Base-by-base conservation (phyloP, 1,284 basidiomycete species). In the Ceratorhiza oryzae-sativae region DNA sequence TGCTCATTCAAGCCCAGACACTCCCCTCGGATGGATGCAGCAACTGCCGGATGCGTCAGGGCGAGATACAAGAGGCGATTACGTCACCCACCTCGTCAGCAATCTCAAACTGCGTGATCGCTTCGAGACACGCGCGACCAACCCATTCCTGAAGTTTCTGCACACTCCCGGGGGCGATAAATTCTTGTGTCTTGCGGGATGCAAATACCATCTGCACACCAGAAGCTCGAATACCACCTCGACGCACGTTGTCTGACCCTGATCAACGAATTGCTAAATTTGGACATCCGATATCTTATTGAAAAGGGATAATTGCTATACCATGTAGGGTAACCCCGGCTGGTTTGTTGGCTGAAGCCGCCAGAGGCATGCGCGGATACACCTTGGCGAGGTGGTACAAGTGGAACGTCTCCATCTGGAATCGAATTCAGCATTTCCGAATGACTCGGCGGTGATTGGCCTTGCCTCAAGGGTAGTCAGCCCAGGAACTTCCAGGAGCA, bases 181-280 rank as follows among this genome's bases (percentile, higher is more conserved):
- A 93, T 67, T 86, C 90, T 73, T 84, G 84, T n/a, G 90, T 90
- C 45, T 83, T 84, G 51, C 93, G 86, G 59, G 89, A 86, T n/a
- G 92, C 93, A 77, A 93, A 94, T 23, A 94, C 87, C 87, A 94
- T 92, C 74, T 94, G 93, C 18, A 87, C 87, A 15, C 90, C 90
- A 6, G 91, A 90, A 1, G 89, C 91, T 74, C 86, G 84, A 77
- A 94, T 93, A 9, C 59, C 58, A 8, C 65, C 72, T 13, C 30
- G 71, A 25, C 53, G 59, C 8, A 34, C 41, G 20, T 45, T 20
- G 25, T 32, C 3, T 34, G 45, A 20, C 18, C 4, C 53, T 56
- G 20, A 56, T 56, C 30, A 36, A 56, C n/a, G 48, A 39, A 36
- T 27, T 12, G 18, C 42, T 42, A 45, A 13, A 30, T 46, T n/a